These are phyloP conservation scores for Polychytrium aggregatum DNA, from an alignment of 192 early-diverging fungal genomes.

Conservation along the genomic window DNA sequence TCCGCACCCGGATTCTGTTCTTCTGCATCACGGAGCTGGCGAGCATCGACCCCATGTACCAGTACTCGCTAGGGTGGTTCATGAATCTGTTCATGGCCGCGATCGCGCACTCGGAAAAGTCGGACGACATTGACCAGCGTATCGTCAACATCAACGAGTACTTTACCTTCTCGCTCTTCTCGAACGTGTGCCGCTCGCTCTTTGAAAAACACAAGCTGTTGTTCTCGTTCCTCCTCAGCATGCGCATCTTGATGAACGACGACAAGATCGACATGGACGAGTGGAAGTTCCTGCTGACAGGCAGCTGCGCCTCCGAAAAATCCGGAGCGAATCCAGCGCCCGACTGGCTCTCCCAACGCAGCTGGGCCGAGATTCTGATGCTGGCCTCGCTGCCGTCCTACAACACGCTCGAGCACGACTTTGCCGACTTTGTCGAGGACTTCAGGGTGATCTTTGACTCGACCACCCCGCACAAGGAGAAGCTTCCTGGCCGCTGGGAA, in stretches of 20 bases:
- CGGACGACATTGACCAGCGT: constrained; percentile 40
- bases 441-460: constrained; percentile 41
- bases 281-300: constrained; percentile 47
- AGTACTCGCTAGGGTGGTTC: constrained; percentile 49
- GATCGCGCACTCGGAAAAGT: constrained; percentile 46
- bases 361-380: constrained; percentile 37
- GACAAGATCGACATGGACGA: constrained; percentile 45
- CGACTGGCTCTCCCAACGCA: constrained; percentile 36
- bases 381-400: constrained; percentile 32
- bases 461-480: constrained; percentile 33
- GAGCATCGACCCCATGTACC: constrained; percentile 50
- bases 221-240: constrained; percentile 45
- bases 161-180: constrained; percentile 50
- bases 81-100: constrained; percentile 51
- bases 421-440: constrained; percentile 22
- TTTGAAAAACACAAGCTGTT: constrained; percentile 58
- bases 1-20: constrained; percentile 43
- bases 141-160: constrained; percentile 47
- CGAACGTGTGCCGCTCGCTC: constrained; percentile 48
- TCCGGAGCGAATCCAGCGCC: constrained; percentile 32
- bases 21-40: constrained; percentile 55
- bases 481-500: constrained; percentile 35
- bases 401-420: constrained; percentile 34
- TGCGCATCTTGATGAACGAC: constrained; percentile 49
- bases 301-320: constrained; percentile 24